phyloP scores from a whole-genome alignment of 371 early-diverging fungal genomes.

The Apophysomyces ossiformis region DNA sequence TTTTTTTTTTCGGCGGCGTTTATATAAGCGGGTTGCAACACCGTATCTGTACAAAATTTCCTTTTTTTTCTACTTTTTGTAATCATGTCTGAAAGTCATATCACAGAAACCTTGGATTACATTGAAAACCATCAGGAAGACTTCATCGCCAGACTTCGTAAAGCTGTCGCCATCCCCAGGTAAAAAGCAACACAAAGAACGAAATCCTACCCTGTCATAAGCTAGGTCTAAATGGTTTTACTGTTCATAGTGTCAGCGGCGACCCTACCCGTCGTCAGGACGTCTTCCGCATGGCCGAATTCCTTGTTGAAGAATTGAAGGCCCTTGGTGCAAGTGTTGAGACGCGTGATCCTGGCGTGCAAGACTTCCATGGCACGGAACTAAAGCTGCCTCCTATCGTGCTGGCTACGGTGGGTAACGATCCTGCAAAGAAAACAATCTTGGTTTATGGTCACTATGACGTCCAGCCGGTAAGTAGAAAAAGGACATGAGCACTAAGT shows the following conservation, averaged over 20 bases:
- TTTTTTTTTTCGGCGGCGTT: no score
- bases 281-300: slow-evolving; percentile 93
- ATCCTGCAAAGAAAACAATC: slow-evolving; percentile 92
- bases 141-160: slow-evolving; percentile 85
- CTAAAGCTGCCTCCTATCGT: slow-evolving; percentile 92
- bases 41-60: slow-evolving; percentile 14
- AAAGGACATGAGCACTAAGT: background rate
- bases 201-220: background rate
- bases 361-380: slow-evolving; percentile 77
- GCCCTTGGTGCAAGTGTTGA: slow-evolving; percentile 74
- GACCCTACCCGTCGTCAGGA: slow-evolving; percentile 78
- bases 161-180: slow-evolving; percentile 93
- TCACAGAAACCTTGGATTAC: slow-evolving; percentile 68
- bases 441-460: slow-evolving; percentile 96
- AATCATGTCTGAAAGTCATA: slow-evolving; percentile 14
- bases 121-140: slow-evolving; percentile 81
- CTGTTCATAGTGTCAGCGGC: slow-evolving; percentile 74
- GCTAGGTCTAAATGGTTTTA: background rate
- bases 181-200: slow-evolving; percentile 31
- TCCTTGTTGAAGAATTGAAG: slow-evolving; percentile 78
- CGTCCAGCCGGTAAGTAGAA: slow-evolving; percentile 84
- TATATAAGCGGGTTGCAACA: background rate
- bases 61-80: slow-evolving; percentile 17
- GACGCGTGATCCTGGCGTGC: slow-evolving; percentile 81
- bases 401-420: slow-evolving; percentile 88